Evolutionary conservation across 192 early-diverging fungal genomes (phyloP), one percentile per base, ranked within the genome.

Genomic region (Lobosporangium transversale): DNA sequence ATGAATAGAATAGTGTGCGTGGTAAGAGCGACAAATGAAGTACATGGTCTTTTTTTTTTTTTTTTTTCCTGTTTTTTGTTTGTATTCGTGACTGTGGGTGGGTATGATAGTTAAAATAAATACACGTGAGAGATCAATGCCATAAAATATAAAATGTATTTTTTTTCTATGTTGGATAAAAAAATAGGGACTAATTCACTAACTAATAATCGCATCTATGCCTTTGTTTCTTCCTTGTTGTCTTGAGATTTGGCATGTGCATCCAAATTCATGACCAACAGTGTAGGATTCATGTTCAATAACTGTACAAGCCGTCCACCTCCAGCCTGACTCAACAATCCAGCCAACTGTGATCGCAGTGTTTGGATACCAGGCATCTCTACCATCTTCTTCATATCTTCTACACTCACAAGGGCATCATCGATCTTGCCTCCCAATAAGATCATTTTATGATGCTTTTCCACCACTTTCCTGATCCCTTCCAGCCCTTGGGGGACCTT

Each of bases 381-480:
- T 12, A 80, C 61, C 17, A 86, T 67, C 62, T 79, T 74, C 49
- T 76, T 63, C 43, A 86, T 79, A 52, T 81, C 85, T 8, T 79
- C 73, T 14, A 82, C 74, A 30, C 79, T 85, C n/a, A 88, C 71
- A 45, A 88, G 61, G 9, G 70, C 37, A 53, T 76, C 75, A 32
- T 88, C 87, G 15, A 88, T 53, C 67, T 83, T 86, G 50, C 87
- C 87, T 36, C 87, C 87, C 49, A 88, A 56, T 24, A 88, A 49
- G 12, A 86, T 45, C 49, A 88, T 63, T 66, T 88, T 88, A 36
- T 80, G 81, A 55, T 88, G 68, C 70, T 86, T 86, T 62, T 69
- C 62, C 15, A 88, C 62, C 4, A 83, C 47, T 7, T 66, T 62
- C 2, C 83, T 51, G 56, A 83, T 62, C 7, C 73, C 78, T 51